Evolutionary conservation across 1,139 yeast species (phyloP), one percentile per base, ranked within the genome.

Genomic region (Candida freyschussii): DNA sequence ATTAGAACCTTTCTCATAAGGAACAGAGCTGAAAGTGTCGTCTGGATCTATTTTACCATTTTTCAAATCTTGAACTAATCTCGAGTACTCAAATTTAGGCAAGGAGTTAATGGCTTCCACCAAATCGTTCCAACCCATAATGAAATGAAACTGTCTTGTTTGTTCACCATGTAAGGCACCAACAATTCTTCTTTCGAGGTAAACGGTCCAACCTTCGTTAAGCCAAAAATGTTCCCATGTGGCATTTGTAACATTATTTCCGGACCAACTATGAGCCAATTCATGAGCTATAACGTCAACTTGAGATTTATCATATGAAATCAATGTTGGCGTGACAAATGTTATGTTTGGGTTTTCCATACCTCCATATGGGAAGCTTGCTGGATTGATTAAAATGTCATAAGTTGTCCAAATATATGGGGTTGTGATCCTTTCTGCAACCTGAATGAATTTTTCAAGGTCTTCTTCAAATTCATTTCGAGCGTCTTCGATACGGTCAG

Each of bases 161-260:
- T 82, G 91, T 6, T 71, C 74, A 20, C 84, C 95, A 26, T 45
- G 44, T 5, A 39, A 21, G n/a, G 37, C 41, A 9, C 48, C 45
- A 13, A 78, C 64, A 41, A 87, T 87, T 50, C 95, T 69, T 56
- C 96, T 74, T 59, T 87, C 96, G 24, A 87, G 60, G 55, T 86
- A 87, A 17, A 87, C 96, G 12, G 96, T 85, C 96, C 96, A 86
- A 25, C 96, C 96, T 63, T 87, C 96, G 55, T 87, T 87, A 45
- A 87, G 69, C 94, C 95, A 87, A 57, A 87, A 85, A 60, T 86
- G 95, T 56, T 84, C 91, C 93, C 95, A 86, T 1, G 91, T 79
- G 50, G 83, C 77, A 60, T 84, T 86, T 26, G 96, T 86, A 29
- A 86, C 95, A 46, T 86, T 67, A 56, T 86, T 86, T 29, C 96